phyloP scores from a whole-genome alignment of 371 early-diverging fungal genomes.

The Mortierella sp. region DNA sequence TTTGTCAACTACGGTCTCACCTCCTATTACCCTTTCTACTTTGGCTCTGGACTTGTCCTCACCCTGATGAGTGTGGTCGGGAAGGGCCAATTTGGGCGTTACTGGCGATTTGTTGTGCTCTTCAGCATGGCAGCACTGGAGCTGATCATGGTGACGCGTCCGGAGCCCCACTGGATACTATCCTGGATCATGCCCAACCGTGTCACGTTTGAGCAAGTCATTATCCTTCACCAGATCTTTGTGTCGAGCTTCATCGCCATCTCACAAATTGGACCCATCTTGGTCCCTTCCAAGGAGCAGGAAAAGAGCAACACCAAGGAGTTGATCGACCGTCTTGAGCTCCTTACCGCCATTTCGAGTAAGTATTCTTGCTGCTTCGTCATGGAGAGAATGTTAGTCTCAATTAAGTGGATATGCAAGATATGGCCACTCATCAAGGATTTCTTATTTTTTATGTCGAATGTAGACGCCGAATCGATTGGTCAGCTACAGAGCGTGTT shows the following conservation, averaged over 20 bases:
- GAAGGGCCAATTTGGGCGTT: conserved; percentile 69
- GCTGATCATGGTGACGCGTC: conserved; percentile 59
- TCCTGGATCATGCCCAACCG: conserved; percentile 60
- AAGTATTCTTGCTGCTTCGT: conserved; percentile 4
- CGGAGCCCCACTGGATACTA: conserved; percentile 45
- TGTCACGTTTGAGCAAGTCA: conserved; percentile 65
- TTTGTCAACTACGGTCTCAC: conserved; percentile 51
- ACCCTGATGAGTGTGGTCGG: conserved; percentile 66
- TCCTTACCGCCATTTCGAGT: conserved; percentile 56
- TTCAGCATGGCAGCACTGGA: conserved; percentile 64
- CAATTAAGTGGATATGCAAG: neutral
- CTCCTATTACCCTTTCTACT: conserved; percentile 61
- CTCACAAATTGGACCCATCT: conserved; percentile 72
- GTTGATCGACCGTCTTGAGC: conserved; percentile 59
- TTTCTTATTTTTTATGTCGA: neutral
- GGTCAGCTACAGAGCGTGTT: conserved; percentile 56
- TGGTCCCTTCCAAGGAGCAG: conserved; percentile 58
- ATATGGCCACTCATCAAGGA: neutral
- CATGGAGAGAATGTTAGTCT: neutral
- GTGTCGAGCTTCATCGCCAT: conserved; percentile 68
- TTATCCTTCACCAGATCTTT: conserved; percentile 69
- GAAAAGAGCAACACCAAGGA: conserved; percentile 43
- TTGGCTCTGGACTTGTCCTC: conserved; percentile 61
- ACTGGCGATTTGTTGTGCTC: conserved; percentile 70
- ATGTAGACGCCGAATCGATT: conserved; percentile 59